Conservation (phyloP, 208 protist species). For the Trypanosoma avium region DNA sequence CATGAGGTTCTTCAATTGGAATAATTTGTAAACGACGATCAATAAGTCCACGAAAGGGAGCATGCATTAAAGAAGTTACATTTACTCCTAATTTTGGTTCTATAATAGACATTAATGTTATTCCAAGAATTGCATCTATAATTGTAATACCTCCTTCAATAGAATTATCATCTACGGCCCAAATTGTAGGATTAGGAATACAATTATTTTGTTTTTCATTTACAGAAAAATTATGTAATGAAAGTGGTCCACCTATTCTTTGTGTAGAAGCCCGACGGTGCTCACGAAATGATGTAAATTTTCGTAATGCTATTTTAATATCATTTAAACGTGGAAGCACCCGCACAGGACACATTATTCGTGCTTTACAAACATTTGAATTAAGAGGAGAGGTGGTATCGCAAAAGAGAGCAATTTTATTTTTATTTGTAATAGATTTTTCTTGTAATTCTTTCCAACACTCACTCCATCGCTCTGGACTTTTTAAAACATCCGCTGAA, state of each 20-base stretch:
- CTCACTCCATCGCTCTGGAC: slow-evolving; percentile 12
- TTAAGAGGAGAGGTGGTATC: slow-evolving; percentile 47
- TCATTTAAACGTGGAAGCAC: slow-evolving; percentile 55
- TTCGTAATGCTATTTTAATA: slow-evolving; percentile 47
- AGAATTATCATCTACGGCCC: slow-evolving; percentile 49
- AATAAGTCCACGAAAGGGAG: slow-evolving; percentile 81
- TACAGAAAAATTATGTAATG: neutral
- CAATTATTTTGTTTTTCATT: slow-evolving; percentile 31
- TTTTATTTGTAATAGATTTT: slow-evolving; percentile 18
- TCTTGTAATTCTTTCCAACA: slow-evolving; percentile 14
- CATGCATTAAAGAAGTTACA: slow-evolving; percentile 69
- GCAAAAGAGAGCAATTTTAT: slow-evolving; percentile 49
- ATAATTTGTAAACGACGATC: slow-evolving; percentile 61
- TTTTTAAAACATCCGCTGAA: neutral
- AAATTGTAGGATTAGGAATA: slow-evolving; percentile 39
- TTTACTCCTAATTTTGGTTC: slow-evolving; percentile 65
- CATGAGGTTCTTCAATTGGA: slow-evolving; percentile 52
- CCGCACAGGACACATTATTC: slow-evolving; percentile 59
- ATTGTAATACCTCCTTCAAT: slow-evolving; percentile 62
- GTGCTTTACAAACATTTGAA: slow-evolving; percentile 33
- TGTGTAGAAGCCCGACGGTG: neutral
- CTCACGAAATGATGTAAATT: slow-evolving; percentile 1
- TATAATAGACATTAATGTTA: slow-evolving; percentile 50
- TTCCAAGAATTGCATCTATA: slow-evolving; percentile 47
- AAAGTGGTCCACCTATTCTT: neutral